These are phyloP conservation scores for Malassezia obtusa DNA, from an alignment of 1,284 basidiomycete species.

Conservation along the genomic window DNA sequence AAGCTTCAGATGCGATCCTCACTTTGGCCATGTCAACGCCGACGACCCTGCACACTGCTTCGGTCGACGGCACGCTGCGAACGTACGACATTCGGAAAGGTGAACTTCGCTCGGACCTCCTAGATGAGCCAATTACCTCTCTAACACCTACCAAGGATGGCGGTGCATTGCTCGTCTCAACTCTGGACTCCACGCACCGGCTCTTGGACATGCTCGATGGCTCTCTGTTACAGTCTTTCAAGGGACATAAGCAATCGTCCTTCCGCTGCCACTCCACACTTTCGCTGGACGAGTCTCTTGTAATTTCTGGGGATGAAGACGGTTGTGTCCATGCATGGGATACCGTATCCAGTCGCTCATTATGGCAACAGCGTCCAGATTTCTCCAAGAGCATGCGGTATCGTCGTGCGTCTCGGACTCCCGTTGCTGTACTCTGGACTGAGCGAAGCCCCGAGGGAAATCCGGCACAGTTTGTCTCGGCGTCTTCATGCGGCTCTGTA, in stretches of 20 bases:
- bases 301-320: slow-evolving; percentile 79
- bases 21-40: slow-evolving; percentile 52
- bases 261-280: slow-evolving; percentile 77
- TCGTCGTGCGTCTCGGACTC: slow-evolving; percentile 61
- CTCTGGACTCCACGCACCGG: slow-evolving; percentile 71
- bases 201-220: slow-evolving; percentile 77
- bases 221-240: slow-evolving; percentile 73
- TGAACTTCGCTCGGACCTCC: slow-evolving; percentile 71
- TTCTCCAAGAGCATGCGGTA: slow-evolving; percentile 55
- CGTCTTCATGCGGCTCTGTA: slow-evolving; percentile 58
- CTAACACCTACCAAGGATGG: slow-evolving; percentile 61
- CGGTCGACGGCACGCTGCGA: slow-evolving; percentile 79
- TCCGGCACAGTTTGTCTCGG: slow-evolving; percentile 62
- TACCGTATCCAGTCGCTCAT: slow-evolving; percentile 48
- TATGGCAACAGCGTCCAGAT: slow-evolving; percentile 9
- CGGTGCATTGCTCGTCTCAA: slow-evolving; percentile 68
- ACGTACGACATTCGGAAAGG: slow-evolving; percentile 90
- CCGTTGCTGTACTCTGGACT: slow-evolving; percentile 69
- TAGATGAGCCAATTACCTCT: slow-evolving; percentile 67
- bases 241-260: slow-evolving; percentile 62
- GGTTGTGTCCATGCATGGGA: slow-evolving; percentile 87
- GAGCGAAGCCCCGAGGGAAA: slow-evolving; percentile 60
- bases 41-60: slow-evolving; percentile 63
- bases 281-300: slow-evolving; percentile 62
- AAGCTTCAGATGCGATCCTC: slow-evolving; percentile 72